Percentiles rank a stretch among this genome's conserved stretches.
Conservation (phyloP, 2,329 filamentous ascomycete species). For the Paecilomyces formosus region DNA sequence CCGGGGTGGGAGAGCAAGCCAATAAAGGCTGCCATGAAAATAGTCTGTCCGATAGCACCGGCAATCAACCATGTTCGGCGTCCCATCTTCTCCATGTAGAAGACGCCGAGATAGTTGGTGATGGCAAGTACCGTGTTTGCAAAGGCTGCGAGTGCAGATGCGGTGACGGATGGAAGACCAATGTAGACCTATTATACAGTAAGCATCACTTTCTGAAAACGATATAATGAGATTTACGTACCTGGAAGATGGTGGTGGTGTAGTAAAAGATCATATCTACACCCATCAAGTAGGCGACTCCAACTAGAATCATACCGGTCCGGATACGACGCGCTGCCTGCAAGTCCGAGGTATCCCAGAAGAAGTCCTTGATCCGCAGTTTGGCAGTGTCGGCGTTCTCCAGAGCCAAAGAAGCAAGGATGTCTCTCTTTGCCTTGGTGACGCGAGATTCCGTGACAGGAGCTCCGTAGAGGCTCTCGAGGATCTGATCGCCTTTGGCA, state of each 20-base stretch:
- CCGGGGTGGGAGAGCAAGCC: constrained; percentile 10
- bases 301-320: constrained; percentile 20
- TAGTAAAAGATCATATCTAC: constrained; percentile 25
- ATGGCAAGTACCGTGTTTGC: constrained; percentile 19
- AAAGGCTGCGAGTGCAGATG: constrained; percentile 16
- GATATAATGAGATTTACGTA: background rate
- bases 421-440: constrained; percentile 12
- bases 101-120: constrained; percentile 14
- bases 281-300: constrained; percentile 22
- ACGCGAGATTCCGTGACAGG: constrained; percentile 2
- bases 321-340: constrained; percentile 20
- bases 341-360: constrained; percentile 10
- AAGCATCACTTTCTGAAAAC: background rate
- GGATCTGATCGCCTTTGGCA: constrained; percentile 14
- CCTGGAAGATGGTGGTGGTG: constrained; percentile 18
- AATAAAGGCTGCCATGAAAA: constrained; percentile 22
- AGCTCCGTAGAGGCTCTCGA: constrained; percentile 13
- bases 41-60: constrained; percentile 15
- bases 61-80: constrained; percentile 20
- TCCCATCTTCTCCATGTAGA: constrained; percentile 18
- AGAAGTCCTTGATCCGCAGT: constrained; percentile 2
- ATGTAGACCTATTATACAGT: constrained; percentile 13
- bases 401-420: constrained; percentile 12
- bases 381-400: constrained; percentile 6
- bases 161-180: constrained; percentile 13